Evolutionary conservation across 208 protist species (phyloP).

Genomic region (Crithidia thermophila): DNA sequence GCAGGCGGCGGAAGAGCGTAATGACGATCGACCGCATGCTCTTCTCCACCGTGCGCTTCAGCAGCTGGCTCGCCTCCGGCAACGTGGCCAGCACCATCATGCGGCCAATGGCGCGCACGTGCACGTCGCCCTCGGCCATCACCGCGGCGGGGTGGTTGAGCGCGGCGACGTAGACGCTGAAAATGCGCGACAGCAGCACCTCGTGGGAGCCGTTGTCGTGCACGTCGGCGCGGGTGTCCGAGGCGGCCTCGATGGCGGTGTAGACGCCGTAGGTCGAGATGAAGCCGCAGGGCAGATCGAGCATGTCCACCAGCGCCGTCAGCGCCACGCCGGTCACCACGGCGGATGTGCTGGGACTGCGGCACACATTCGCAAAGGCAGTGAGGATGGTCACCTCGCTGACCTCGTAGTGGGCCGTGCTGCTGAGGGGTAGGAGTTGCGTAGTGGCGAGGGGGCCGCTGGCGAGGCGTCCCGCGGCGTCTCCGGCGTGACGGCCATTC

Average conservation of each 20-base stretch:
- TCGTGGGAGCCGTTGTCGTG: constrained; percentile 64
- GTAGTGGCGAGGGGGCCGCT: not conserved
- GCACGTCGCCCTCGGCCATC: constrained; percentile 18
- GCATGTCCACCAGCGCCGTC: constrained; percentile 61
- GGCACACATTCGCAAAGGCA: constrained; percentile 70
- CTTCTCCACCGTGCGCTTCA: constrained; percentile 34
- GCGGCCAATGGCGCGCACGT: constrained; percentile 30
- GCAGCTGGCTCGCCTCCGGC: constrained; percentile 23
- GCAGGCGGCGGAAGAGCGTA: constrained; percentile 25
- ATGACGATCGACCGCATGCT: constrained; percentile 31
- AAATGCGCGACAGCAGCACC: constrained; percentile 56
- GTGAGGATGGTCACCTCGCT: constrained; percentile 59
- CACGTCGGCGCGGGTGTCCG: constrained; percentile 41
- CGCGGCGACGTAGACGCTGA: constrained; percentile 51
- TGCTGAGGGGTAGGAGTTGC: constrained; percentile 8
- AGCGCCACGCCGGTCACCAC: constrained; percentile 77
- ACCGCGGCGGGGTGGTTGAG: constrained; percentile 46
- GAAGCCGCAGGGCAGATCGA: constrained; percentile 68
- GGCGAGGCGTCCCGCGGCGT: not conserved
- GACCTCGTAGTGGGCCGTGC: constrained; percentile 18
- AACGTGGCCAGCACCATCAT: constrained; percentile 36
- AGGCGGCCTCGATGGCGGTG: constrained; percentile 50
- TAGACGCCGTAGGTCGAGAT: constrained; percentile 56
- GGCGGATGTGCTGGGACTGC: constrained; percentile 51
- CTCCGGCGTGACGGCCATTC: not conserved